These are phyloP conservation scores for Boletus sp. DNA, from an alignment of 1,284 basidiomycete species.

Conservation along the genomic window DNA sequence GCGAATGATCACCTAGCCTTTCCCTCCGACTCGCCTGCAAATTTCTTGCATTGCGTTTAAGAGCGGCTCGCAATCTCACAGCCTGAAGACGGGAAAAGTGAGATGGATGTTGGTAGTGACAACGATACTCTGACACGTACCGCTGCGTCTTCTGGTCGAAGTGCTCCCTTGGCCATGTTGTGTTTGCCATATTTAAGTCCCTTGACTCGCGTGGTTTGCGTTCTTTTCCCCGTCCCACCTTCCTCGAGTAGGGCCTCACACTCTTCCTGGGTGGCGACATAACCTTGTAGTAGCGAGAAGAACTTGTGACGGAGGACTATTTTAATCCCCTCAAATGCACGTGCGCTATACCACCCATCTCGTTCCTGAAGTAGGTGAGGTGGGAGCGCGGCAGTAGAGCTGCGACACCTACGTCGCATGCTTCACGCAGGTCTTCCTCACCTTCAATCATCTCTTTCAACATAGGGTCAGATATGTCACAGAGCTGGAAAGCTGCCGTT, in stretches of 20 bases:
- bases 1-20: constrained; percentile 21
- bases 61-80: constrained; percentile 50
- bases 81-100: constrained; percentile 37
- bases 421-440: constrained; percentile 59
- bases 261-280: constrained; percentile 65
- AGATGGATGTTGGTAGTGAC: neutral
- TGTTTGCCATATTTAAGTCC: constrained; percentile 65
- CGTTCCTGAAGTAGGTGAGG: constrained; percentile 48
- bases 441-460: constrained; percentile 76
- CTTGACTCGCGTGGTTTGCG: constrained; percentile 38
- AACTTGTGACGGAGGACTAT: constrained; percentile 83
- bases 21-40: constrained; percentile 30
- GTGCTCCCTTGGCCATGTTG: constrained; percentile 81
- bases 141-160: constrained; percentile 75
- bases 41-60: constrained; percentile 58
- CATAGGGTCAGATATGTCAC: constrained; percentile 86
- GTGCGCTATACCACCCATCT: constrained; percentile 81
- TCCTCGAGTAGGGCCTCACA: constrained; percentile 59
- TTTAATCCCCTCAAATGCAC: constrained; percentile 78
- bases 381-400: neutral
- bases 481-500: constrained; percentile 88
- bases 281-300: constrained; percentile 75
- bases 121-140: constrained; percentile 38
- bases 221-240: constrained; percentile 43
- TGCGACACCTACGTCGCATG: constrained; percentile 59